A percentile compares a stretch with the other conserved stretches of the same genome.
phyloP scores from a whole-genome alignment of 2,329 filamentous ascomycete genomes.

The Fusarium armeniacum region DNA sequence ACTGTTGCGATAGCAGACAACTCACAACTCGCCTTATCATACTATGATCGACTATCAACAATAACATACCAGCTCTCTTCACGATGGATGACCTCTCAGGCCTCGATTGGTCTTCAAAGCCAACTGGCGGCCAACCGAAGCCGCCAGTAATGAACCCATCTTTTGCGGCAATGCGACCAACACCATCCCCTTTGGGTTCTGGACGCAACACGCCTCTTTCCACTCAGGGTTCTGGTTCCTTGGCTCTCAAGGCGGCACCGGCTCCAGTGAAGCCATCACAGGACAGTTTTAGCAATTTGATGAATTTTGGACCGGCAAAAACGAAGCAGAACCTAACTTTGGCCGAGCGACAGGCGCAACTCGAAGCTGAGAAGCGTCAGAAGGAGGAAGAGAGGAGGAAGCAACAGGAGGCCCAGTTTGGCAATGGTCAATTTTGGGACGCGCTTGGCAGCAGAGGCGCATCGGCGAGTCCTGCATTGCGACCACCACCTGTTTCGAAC shows the following conservation, averaged over 20 bases:
- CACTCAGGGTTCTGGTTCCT: conserved; percentile 60
- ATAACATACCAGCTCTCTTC: conserved; percentile 40
- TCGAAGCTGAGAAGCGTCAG: conserved; percentile 74
- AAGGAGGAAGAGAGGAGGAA: conserved; percentile 81
- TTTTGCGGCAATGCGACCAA: conserved; percentile 68
- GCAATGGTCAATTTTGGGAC: conserved; percentile 82
- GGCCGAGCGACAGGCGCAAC: conserved; percentile 80
- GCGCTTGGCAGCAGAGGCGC: conserved; percentile 70
- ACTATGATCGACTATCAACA: conserved; percentile 48
- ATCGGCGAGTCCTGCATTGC: conserved; percentile 55
- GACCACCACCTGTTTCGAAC: conserved; percentile 38
- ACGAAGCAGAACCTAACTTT: conserved; percentile 79
- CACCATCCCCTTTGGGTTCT: conserved; percentile 68
- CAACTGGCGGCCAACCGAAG: conserved; percentile 52
- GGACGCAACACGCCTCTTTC: conserved; percentile 70
- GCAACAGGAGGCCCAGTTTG: conserved; percentile 82
- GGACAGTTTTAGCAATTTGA: conserved; percentile 84
- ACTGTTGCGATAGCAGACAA: conserved; percentile 42
- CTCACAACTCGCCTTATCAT: conserved; percentile 27
- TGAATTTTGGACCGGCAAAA: conserved; percentile 71
- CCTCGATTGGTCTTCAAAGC: conserved; percentile 70
- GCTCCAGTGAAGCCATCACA: conserved; percentile 64
- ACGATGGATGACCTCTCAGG: conserved; percentile 74
- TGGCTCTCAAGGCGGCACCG: conserved; percentile 60
- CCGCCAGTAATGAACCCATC: conserved; percentile 60